These are phyloP conservation scores for Hypoxylon sp. DNA, from an alignment of 2,329 filamentous ascomycete species.

Conservation along the genomic window DNA sequence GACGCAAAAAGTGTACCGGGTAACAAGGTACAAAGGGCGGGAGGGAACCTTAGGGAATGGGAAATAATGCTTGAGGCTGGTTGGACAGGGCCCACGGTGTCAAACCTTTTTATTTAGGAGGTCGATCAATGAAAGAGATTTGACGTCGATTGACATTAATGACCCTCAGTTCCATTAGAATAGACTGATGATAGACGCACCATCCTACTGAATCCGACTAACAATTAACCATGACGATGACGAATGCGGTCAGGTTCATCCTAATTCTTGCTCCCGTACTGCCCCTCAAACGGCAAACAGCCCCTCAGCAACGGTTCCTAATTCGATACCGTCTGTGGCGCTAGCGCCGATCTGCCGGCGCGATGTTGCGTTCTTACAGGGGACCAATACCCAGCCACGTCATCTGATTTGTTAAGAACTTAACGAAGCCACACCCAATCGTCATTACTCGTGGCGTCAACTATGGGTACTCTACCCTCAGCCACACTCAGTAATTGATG, in stretches of 20 bases:
- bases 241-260: slow-evolving; percentile 36
- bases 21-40: slow-evolving; percentile 22
- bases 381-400: background rate
- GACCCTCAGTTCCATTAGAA: slow-evolving; percentile 7
- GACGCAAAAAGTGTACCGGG: slow-evolving; percentile 19
- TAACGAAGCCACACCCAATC: slow-evolving; percentile 32
- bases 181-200: slow-evolving; percentile 22
- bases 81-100: slow-evolving; percentile 20
- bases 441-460: slow-evolving; percentile 38
- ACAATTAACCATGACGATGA: slow-evolving; percentile 34
- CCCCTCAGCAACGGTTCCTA: slow-evolving; percentile 24
- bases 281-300: slow-evolving; percentile 30
- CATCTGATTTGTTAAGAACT: slow-evolving; percentile 26
- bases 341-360: slow-evolving; percentile 42
- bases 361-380: slow-evolving; percentile 27
- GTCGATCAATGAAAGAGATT: slow-evolving; percentile 42
- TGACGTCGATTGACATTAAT: slow-evolving; percentile 31
- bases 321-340: slow-evolving; percentile 31
- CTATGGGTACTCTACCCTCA: slow-evolving; percentile 13
- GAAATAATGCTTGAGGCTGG: slow-evolving; percentile 20
- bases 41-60: slow-evolving; percentile 12
- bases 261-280: slow-evolving; percentile 21
- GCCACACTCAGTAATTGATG: slow-evolving; percentile 36
- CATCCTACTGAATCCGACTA: slow-evolving; percentile 21
- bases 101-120: slow-evolving; percentile 22